These are phyloP conservation scores for Ophiosphaerella narmari DNA, from an alignment of 2,329 filamentous ascomycete genomes.

Conservation along the genomic window DNA sequence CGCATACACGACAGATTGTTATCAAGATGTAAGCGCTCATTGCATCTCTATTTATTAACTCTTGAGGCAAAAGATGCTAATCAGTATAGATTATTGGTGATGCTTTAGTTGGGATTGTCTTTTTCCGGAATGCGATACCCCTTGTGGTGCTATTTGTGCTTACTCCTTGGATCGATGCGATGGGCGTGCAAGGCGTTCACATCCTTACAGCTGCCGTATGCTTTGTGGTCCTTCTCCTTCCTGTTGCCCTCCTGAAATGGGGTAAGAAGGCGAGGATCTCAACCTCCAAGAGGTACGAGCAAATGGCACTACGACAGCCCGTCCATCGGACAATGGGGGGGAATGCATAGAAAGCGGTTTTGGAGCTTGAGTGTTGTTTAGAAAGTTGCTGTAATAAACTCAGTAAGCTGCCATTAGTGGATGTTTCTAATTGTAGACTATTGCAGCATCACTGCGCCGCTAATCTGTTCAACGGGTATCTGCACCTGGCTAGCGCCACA, in stretches of 20 bases:
- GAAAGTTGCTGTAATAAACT: background rate
- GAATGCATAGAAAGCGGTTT: constrained; percentile 5
- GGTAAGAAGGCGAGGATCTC: constrained; percentile 16
- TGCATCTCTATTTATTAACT: background rate
- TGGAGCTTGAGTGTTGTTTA: constrained; percentile 1
- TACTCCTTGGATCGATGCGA: constrained; percentile 46
- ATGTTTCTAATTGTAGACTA: too few relatives aligned
- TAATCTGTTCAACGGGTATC: too few relatives aligned
- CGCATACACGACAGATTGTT: constrained; percentile 48
- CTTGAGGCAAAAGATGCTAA: background rate
- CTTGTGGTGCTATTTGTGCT: constrained; percentile 55
- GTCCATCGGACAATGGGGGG: constrained; percentile 8
- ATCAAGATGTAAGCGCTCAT: constrained; percentile 15
- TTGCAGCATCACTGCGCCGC: too few relatives aligned
- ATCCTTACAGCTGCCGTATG: constrained; percentile 47
- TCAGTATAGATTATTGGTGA: constrained; percentile 50
- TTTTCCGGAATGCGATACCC: constrained; percentile 52
- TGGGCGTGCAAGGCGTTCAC: constrained; percentile 50
- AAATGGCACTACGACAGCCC: constrained; percentile 16
- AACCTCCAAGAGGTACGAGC: constrained; percentile 12
- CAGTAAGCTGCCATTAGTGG: too few relatives aligned
- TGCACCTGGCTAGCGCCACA: too few relatives aligned
- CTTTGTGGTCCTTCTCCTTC: constrained; percentile 33
- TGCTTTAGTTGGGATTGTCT: constrained; percentile 51
- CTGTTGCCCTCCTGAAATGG: constrained; percentile 16